phyloP scores from a whole-genome alignment of 306 rosid genomes.

The Mimosa bimucronata region DNA sequence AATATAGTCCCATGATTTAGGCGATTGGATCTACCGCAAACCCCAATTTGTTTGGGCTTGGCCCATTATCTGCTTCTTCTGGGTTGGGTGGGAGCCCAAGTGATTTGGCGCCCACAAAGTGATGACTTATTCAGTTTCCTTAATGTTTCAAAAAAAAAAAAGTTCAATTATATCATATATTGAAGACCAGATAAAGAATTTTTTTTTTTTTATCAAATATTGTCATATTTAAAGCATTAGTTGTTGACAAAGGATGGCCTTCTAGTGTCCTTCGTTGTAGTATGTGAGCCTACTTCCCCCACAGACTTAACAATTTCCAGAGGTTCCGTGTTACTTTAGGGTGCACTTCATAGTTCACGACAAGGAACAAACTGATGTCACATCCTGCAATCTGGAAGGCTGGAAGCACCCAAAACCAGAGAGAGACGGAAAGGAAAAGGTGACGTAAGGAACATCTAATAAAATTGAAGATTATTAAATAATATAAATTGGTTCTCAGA shows the following conservation, averaged over 20 bases:
- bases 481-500: background rate
- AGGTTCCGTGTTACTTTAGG: background rate
- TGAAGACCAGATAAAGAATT: no score
- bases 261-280: background rate
- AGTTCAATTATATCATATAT: no score
- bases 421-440: background rate
- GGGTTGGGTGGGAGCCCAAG: no score
- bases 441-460: background rate
- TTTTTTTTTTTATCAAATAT: no score
- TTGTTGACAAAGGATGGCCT: background rate
- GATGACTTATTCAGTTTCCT: no score
- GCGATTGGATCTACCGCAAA: no score
- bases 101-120: no score
- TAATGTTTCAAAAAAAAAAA: no score
- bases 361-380: background rate
- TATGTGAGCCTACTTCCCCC: background rate
- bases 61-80: no score
- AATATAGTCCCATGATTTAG: no score
- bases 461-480: background rate
- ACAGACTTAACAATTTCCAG: background rate
- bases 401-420: background rate
- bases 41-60: no score
- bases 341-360: background rate
- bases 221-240: no score
- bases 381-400: background rate